A percentile compares a stretch with the other conserved stretches of the same genome.
Evolutionary conservation across 2,329 filamentous ascomycete species (phyloP).

Genomic region (Chrysosphaeria jannelii): DNA sequence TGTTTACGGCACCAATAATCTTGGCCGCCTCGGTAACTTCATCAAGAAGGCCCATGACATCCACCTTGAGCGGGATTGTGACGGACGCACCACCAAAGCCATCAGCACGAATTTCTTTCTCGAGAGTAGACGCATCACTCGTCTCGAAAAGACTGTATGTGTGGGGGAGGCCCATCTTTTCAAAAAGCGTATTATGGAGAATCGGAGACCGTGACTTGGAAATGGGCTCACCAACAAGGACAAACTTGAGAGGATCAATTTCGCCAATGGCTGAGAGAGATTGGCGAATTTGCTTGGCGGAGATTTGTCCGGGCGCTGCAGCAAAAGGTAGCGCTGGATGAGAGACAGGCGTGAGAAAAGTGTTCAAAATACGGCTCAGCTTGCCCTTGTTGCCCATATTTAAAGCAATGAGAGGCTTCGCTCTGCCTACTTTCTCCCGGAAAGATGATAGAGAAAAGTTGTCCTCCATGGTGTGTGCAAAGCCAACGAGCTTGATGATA

Average conservation of each 20-base stretch:
- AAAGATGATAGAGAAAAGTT: constrained; percentile 68
- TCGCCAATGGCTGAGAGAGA: constrained; percentile 54
- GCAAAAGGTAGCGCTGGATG: constrained; percentile 75
- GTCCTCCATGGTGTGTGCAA: constrained; percentile 46
- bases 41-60: constrained; percentile 58
- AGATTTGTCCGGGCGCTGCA: constrained; percentile 79
- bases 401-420: constrained; percentile 69
- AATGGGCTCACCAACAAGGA: constrained; percentile 68
- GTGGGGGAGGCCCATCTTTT: constrained; percentile 51
- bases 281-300: constrained; percentile 59
- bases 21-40: constrained; percentile 49
- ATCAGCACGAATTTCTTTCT: constrained; percentile 31
- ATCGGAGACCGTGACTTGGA: constrained; percentile 57
- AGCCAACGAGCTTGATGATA: constrained; percentile 76
- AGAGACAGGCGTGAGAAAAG: constrained; percentile 81
- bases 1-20: constrained; percentile 81
- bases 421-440: constrained; percentile 46
- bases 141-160: constrained; percentile 55
- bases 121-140: constrained; percentile 26
- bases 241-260: constrained; percentile 47
- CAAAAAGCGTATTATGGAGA: constrained; percentile 69
- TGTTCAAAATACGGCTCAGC: constrained; percentile 67
- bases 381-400: constrained; percentile 84
- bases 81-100: constrained; percentile 83
- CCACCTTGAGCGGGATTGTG: constrained; percentile 80